Evolutionary conservation across 179 eudicot genomes (phyloP).

Genomic region (Heliamphora ciliata): DNA sequence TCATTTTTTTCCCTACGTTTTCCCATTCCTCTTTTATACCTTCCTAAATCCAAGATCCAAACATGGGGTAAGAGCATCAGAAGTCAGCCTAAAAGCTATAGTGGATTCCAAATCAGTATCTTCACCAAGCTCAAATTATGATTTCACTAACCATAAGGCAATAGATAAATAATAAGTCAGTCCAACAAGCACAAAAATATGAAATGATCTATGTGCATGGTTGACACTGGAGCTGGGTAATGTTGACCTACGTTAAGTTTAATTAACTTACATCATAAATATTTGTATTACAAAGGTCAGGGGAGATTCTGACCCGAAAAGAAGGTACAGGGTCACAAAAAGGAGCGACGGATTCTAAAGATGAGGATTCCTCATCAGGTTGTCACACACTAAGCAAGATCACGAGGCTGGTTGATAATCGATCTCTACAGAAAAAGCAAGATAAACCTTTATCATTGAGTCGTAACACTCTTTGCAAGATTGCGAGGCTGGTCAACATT

Average conservation of each 20-base stretch:
- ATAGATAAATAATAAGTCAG: not conserved
- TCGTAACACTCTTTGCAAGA: constrained; percentile 6
- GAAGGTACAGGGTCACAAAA: not conserved
- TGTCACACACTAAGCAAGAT: not conserved
- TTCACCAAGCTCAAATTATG: not conserved
- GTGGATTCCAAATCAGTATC: not conserved
- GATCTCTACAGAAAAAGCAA: not conserved
- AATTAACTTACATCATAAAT: not conserved
- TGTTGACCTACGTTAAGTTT: not conserved
- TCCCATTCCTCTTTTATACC: too few relatives aligned
- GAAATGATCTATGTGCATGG: not conserved
- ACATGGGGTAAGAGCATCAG: not conserved
- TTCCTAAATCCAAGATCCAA: not conserved
- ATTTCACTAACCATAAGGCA: not conserved
- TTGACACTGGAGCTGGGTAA: not conserved
- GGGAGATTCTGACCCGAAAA: not conserved
- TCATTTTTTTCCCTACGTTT: too few relatives aligned
- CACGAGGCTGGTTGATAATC: not conserved
- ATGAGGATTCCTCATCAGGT: not conserved
- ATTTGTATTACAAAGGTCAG: not conserved
- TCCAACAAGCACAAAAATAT: not conserved
- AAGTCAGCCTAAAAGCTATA: too few relatives aligned
- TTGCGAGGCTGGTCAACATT: constrained; percentile 65
- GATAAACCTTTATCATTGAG: constrained; percentile 8
- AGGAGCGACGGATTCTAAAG: not conserved